Evolutionary conservation across 768 basidiomycete species (phyloP).

Genomic region (Paxillus ammoniavirescens): DNA sequence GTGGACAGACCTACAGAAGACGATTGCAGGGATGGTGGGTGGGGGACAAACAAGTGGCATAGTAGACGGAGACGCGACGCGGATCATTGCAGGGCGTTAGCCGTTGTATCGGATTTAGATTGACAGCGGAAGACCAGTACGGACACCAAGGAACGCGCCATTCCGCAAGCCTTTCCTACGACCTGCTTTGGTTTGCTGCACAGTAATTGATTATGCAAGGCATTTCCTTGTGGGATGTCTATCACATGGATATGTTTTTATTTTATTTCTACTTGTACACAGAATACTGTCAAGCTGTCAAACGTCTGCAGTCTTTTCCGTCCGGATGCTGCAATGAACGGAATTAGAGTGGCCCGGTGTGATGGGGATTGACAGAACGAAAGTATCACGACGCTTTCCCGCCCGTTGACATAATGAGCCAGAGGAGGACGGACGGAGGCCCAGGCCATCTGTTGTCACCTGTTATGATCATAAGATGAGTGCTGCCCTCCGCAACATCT

Average conservation of each 20-base stretch:
- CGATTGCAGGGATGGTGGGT: constrained; percentile 63
- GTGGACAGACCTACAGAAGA: constrained; percentile 92
- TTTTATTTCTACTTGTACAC: too few relatives aligned
- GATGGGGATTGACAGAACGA: background rate
- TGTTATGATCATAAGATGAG: constrained; percentile 10
- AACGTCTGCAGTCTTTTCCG: too few relatives aligned
- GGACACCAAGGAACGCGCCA: background rate
- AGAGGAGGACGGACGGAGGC: background rate
- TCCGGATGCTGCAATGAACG: background rate
- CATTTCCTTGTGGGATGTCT: too few relatives aligned
- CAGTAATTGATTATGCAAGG: too few relatives aligned
- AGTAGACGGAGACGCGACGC: constrained; percentile 27
- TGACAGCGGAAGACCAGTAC: background rate
- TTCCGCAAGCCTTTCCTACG: constrained; percentile 15
- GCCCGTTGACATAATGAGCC: background rate
- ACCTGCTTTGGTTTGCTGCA: too few relatives aligned
- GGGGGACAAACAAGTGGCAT: constrained; percentile 45
- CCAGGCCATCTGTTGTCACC: constrained; percentile 9
- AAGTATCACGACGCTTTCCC: background rate
- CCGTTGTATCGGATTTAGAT: background rate
- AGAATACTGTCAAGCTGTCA: background rate
- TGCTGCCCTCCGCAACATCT: constrained; percentile 6
- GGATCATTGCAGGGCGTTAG: constrained; percentile 36
- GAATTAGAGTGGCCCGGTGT: constrained; percentile 10
- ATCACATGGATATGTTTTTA: too few relatives aligned